Base-by-base conservation (phyloP, 2,329 filamentous ascomycete species). In the Aschersonia sp. region DNA sequence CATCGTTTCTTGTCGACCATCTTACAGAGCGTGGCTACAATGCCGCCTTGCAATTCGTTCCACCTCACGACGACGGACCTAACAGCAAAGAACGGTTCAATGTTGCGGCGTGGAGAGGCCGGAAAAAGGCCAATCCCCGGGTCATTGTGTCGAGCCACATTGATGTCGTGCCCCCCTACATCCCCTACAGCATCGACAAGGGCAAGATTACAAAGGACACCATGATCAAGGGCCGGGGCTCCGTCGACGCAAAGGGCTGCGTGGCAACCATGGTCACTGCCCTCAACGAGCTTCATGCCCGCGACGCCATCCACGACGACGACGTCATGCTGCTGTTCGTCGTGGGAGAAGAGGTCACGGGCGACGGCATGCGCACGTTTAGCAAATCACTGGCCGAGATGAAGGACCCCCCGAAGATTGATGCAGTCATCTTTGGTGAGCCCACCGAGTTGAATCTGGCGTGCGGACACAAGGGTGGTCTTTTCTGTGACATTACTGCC, bases 381-480 rank as follows among this genome's bases (percentile, higher is more conserved):
- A 73, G 69, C 29, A 57, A 64, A 5, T 62, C 59, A 0, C 50
- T 67, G 1, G 51, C 56, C 11, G 47, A 57, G 5, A 56, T 64
- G 42, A 57, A 63, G 32, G 59, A 64, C 14, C 64, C 58, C 12
- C 60, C 62, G 4, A 51, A 54, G 2, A 71, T 79, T 29, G 73
- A 82, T 35, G 79, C 87, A 4, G 81, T 87, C 56, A 84, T 92
- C 57, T 97, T 96, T 58, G 90, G 92, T 41, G 92, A 98, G 62
- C 90, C 90, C 0, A 98, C 92, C 0, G 87, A 94, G 58, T 78
- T 82, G 55, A 87, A 85, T 63, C 81, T 97, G 22, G 88, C 87
- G 0, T 82, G 85, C 48, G 92, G 90, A 2, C 90, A 97, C 72
- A 97, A 98, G 68, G 90, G 92, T 41, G 84, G 81, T 49, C 62